These are phyloP conservation scores for Leccinum huronense DNA, from an alignment of 1,284 basidiomycete genomes.

Conservation along the genomic window DNA sequence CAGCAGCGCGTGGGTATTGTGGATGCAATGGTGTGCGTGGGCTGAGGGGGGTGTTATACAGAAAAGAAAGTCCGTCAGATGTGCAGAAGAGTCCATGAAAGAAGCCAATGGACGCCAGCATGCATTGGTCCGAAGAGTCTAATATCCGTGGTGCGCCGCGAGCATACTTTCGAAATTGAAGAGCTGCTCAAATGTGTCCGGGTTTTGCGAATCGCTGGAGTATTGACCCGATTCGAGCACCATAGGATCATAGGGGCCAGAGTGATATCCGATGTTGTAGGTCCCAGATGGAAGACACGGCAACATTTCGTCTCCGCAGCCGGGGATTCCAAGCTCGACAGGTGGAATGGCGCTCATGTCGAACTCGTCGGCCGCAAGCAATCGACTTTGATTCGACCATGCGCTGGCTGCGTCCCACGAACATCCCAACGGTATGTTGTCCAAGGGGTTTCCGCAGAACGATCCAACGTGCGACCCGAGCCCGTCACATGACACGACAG, in stretches of 20 bases:
- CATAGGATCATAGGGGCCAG: constrained; percentile 29
- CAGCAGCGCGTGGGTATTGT: constrained; percentile 34
- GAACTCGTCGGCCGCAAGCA: constrained; percentile 47
- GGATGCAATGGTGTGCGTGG: constrained; percentile 27
- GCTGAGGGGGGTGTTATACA: constrained; percentile 30
- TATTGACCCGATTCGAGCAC: constrained; percentile 31
- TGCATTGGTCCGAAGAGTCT: constrained; percentile 34
- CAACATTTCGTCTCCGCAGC: constrained; percentile 29
- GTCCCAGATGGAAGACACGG: constrained; percentile 10
- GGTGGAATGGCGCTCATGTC: constrained; percentile 47
- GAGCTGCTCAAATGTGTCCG: constrained; percentile 34
- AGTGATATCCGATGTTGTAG: constrained; percentile 25
- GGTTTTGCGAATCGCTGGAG: constrained; percentile 27
- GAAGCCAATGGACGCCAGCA: constrained; percentile 38
- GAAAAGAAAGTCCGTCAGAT: constrained; percentile 26
- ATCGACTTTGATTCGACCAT: constrained; percentile 37
- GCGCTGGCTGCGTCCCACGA: constrained; percentile 35
- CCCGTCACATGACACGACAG: constrained; percentile 20
- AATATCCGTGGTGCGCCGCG: constrained; percentile 33
- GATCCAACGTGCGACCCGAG: constrained; percentile 14
- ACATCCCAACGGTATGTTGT: constrained; percentile 35
- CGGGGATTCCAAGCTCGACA: constrained; percentile 44
- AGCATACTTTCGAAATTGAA: constrained; percentile 37
- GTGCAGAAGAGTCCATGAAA: constrained; percentile 27
- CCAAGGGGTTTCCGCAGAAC: constrained; percentile 24